These are phyloP conservation scores for Hibiscus trionum DNA, from an alignment of 345 rosid species.

Conservation along the genomic window DNA sequence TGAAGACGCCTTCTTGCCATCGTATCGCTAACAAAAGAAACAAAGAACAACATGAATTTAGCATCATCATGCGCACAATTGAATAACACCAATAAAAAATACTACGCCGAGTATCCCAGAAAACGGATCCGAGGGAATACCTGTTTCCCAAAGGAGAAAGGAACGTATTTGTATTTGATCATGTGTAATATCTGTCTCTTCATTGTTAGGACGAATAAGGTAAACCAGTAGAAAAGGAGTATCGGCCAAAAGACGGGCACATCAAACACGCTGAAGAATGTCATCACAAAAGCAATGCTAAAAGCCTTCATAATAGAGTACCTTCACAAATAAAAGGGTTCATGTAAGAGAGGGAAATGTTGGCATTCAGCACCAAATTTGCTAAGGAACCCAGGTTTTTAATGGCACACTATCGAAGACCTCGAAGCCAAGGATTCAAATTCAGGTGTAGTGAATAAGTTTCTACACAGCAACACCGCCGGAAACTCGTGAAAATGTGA, in stretches of 20 bases:
- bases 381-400: too few relatives aligned
- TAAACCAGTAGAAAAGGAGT: slow-evolving; percentile 83
- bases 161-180: slow-evolving; percentile 90
- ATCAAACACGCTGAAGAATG: slow-evolving; percentile 67
- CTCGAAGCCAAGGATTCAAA: too few relatives aligned
- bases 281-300: slow-evolving; percentile 61
- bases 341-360: too few relatives aligned
- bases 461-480: too few relatives aligned
- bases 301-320: slow-evolving; percentile 69
- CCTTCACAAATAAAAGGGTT: slow-evolving; percentile 28
- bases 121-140: slow-evolving; percentile 18
- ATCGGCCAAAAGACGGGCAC: slow-evolving; percentile 98
- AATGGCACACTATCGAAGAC: too few relatives aligned
- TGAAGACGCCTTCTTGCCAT: slow-evolving; percentile 53
- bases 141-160: slow-evolving; percentile 89
- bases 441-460: too few relatives aligned
- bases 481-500: too few relatives aligned
- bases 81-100: neutral
- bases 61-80: neutral
- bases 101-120: neutral
- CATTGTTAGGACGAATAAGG: slow-evolving; percentile 71
- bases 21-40: slow-evolving; percentile 41
- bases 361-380: too few relatives aligned
- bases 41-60: slow-evolving; percentile 2
- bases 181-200: slow-evolving; percentile 81